phyloP scores from a whole-genome alignment of 306 rosid species.

The Nissolia schottii region DNA sequence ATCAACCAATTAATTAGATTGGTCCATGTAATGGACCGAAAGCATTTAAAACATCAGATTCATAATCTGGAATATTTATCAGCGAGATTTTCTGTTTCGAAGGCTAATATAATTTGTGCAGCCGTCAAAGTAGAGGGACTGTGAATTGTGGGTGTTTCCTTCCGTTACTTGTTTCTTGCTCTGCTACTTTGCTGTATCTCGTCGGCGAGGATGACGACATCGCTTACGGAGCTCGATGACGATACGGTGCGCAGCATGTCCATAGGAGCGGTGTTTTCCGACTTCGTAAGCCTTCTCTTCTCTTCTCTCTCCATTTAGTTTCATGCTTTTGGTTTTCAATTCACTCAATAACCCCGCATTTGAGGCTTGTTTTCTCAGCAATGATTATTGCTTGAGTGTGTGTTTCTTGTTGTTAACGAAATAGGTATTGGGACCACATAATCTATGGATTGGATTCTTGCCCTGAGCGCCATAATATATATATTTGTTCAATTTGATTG shows the following conservation, averaged over 20 bases:
- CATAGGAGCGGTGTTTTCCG: slow-evolving; percentile 83
- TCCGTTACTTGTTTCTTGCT: not conserved
- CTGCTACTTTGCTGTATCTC: not conserved
- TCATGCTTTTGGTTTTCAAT: not conserved
- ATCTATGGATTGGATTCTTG: not conserved
- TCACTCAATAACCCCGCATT: not conserved
- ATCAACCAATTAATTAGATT: too few species aligned
- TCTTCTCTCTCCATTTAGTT: not conserved
- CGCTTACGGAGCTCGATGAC: slow-evolving; percentile 71
- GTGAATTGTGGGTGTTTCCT: too few species aligned
- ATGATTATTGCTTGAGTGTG: too few species aligned
- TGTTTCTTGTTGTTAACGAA: not conserved
- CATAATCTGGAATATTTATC: too few species aligned
- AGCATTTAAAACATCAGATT: too few species aligned
- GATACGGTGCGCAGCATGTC: slow-evolving; percentile 73
- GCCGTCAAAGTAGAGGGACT: too few species aligned
- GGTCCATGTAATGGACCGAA: too few species aligned
- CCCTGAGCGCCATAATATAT: too few species aligned
- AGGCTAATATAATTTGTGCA: too few species aligned
- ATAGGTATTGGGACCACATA: not conserved
- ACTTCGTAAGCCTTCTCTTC: slow-evolving; percentile 53
- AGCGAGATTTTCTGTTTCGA: too few species aligned
- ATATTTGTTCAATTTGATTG: not conserved
- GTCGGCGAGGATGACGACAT: slow-evolving; percentile 34
- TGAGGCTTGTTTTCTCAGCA: not conserved